These are phyloP conservation scores for Fusarium anguioides DNA, from an alignment of 2,329 filamentous ascomycete genomes.

Conservation along the genomic window DNA sequence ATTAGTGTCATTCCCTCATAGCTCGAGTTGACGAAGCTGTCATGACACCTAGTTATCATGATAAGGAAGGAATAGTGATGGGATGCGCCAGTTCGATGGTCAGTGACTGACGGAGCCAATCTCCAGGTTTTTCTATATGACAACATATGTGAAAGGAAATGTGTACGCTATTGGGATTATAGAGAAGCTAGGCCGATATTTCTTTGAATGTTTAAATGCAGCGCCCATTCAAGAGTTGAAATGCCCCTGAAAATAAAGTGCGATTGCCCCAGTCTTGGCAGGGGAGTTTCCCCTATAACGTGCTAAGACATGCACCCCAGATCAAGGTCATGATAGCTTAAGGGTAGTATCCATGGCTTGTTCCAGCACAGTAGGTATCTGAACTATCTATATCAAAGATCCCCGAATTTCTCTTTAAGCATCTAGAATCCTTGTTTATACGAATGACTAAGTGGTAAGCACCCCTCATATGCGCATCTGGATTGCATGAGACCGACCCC, in stretches of 20 bases:
- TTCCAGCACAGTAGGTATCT: no score
- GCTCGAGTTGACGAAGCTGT: background rate
- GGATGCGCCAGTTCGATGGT: conserved; percentile 3
- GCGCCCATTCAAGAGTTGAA: background rate
- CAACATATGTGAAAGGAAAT: conserved; percentile 11
- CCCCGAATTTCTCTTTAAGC: background rate
- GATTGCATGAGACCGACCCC: background rate
- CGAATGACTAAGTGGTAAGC: background rate
- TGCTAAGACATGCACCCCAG: background rate
- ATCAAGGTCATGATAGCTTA: conserved; percentile 5
- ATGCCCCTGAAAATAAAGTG: background rate
- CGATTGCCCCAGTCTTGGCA: background rate
- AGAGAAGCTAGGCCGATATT: conserved; percentile 25
- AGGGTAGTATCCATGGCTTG: no score
- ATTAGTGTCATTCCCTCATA: background rate
- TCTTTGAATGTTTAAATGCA: conserved; percentile 5
- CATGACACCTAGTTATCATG: conserved; percentile 13
- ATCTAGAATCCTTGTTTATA: background rate
- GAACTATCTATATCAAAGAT: background rate
- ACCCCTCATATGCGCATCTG: background rate
- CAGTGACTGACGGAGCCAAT: conserved; percentile 23
- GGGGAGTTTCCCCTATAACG: background rate
- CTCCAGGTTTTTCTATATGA: conserved; percentile 19
- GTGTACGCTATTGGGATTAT: conserved; percentile 7
- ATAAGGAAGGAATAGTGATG: background rate